Base-by-base conservation (phyloP, 345 rosid genomes). In the Brassica cretica region DNA sequence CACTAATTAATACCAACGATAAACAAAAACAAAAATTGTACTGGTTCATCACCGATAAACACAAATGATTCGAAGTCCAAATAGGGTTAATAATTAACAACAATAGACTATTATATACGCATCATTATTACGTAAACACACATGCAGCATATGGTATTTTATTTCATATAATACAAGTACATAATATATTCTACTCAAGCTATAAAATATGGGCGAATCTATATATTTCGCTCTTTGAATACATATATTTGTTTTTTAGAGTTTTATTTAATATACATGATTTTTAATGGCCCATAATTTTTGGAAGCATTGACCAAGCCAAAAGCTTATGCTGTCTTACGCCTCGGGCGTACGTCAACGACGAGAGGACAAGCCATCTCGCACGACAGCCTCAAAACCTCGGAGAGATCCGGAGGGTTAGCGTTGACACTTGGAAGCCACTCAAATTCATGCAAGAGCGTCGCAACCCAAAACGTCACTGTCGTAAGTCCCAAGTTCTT, bases 311-410 rank as follows among this genome's bases (percentile, higher is more conserved):
- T 72, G 21, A 67, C 49, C 71, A 74, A 74, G 30, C 41, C 75
- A 16, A 30, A 64, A 64, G 63, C 68, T 64, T 65, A 80, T 56
- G 37, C 33, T 18, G 71, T 25, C 66, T 33, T 63, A 66, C 79
- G 84, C 81, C 97, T 85, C 1, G 88, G 82, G 3, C 71, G 79
- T 51, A 88, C 83, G 66, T 77, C 81, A 49, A 84, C 93, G 1
- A 77, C 51, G 61, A 91, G 83, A 21, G 98, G 96, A 76, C 79
- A 87, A 5, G 93, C 96, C 98, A 93, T 88, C 79, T 91, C 97
- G 32, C 94, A 89, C 4, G 98, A 93, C 0, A 93, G 88, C 76
- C 84, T 85, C 64, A 93, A 80, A 11, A 84, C 81, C 80, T 93
- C 98, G 0, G 98, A 85, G 8, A 93, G 73, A 71, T 89, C 91